Evolutionary conservation across 306 rosid species (phyloP).

Genomic region (Cicer pinnatifidum): DNA sequence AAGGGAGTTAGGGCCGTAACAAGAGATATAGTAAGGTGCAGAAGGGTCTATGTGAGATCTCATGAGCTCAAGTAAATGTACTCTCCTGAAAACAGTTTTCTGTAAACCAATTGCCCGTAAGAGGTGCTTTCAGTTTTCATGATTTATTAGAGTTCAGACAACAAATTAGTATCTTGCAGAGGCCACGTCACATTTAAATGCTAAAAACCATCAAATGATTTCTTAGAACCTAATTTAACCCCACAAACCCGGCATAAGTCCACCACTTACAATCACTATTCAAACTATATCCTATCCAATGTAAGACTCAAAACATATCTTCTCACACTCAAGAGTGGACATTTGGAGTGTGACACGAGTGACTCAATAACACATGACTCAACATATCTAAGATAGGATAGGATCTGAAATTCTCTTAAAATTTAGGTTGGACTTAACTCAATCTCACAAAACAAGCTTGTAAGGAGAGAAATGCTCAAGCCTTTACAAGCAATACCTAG

Average conservation of each 20-base stretch:
- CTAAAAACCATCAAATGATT: background rate
- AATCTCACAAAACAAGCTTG: background rate
- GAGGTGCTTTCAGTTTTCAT: constrained; percentile 30
- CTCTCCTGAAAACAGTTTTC: background rate
- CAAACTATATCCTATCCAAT: too few species aligned
- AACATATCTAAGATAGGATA: background rate
- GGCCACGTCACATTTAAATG: too few species aligned
- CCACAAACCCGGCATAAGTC: background rate
- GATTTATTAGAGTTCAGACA: constrained; percentile 3
- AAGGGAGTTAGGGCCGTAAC: background rate
- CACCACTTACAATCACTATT: background rate
- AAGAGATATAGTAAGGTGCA: background rate
- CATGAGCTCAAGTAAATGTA: background rate
- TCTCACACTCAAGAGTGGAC: background rate
- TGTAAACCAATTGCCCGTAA: constrained; percentile 2
- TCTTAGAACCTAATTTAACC: background rate
- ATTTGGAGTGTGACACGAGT: background rate
- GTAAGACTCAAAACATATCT: background rate
- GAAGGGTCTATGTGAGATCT: background rate
- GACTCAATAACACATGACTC: background rate
- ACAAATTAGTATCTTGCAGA: background rate
- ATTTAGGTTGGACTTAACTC: background rate
- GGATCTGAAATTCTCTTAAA: background rate
- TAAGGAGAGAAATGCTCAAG: background rate
- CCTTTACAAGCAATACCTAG: too few species aligned